Evolutionary conservation across 306 rosid species (phyloP), one percentile per base, ranked within the genome.

Genomic region (Boehmeria nivea): DNA sequence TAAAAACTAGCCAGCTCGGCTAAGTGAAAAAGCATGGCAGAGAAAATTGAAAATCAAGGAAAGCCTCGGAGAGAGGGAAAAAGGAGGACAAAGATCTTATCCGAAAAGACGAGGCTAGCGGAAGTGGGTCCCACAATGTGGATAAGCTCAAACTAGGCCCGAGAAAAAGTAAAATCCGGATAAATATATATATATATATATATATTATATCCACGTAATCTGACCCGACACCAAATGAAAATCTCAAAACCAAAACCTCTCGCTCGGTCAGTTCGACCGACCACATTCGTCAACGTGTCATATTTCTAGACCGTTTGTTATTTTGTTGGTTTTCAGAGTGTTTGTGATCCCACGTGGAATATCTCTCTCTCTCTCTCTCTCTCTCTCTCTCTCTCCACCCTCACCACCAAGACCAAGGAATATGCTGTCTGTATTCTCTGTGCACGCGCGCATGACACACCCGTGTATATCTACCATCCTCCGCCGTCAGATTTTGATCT

Each of bases 51-150:
- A 40, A n/a, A 40, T 12, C 4, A n/a, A 40, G 12, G 10, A n/a
- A n/a, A n/a, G n/a, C n/a, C n/a, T n/a, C n/a, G n/a, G n/a, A n/a
- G n/a, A 4, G 8, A 40, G n/a, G 2, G n/a, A 40, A n/a, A 40
- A 20, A 9, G 27, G 2, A 11, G 3, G 72, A 69, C 67, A 65
- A 34, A 57, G 36, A 59, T 52, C 42, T 43, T 59, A 65, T 60
- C 56, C 60, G 44, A 55, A 44, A 8, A 23, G 38, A 43, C 15
- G 54, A 22, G 15, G 50, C 2, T 6, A 4, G 17, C 13, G 3
- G 21, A 5, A 6, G 51, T 33, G 78, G 88, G 74, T 13, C 84
- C 82, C 73, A 60, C 72, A 53, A 28, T 56, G 21, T 62, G 84
- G 94, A 85, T 85, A 85, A 85, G 82, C 60, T 65, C 67, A n/a